A percentile compares a stretch with the other conserved stretches of the same genome.
These are phyloP conservation scores for Alternaria arborescens DNA, from an alignment of 2,329 filamentous ascomycete species.

Conservation along the genomic window DNA sequence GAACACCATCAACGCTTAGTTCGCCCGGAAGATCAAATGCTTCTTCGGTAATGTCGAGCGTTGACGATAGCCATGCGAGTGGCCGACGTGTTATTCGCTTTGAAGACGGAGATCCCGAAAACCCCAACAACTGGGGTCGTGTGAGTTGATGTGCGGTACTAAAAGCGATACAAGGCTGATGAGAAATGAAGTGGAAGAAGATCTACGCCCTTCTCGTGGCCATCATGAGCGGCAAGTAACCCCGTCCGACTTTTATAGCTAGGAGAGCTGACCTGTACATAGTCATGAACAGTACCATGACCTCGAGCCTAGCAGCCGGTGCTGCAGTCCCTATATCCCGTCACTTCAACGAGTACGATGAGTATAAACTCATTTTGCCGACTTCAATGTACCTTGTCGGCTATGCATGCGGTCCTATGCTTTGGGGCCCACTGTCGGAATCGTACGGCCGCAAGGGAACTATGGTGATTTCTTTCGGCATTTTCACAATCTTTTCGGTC, in stretches of 20 bases:
- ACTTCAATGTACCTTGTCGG: slow-evolving; percentile 62
- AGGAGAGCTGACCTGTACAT: slow-evolving; percentile 1
- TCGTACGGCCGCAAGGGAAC: slow-evolving; percentile 56
- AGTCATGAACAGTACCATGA: slow-evolving; percentile 72
- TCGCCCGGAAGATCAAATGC: slow-evolving; percentile 20
- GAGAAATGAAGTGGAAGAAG: slow-evolving; percentile 61
- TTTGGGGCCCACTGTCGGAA: slow-evolving; percentile 57
- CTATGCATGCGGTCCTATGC: slow-evolving; percentile 56
- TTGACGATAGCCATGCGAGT: slow-evolving; percentile 4
- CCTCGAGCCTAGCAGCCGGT: slow-evolving; percentile 69
- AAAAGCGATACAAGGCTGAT: not conserved
- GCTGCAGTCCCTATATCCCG: slow-evolving; percentile 65
- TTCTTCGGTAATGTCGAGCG: slow-evolving; percentile 13
- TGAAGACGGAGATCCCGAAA: slow-evolving; percentile 49
- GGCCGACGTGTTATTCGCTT: slow-evolving; percentile 50
- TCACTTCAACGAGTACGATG: slow-evolving; percentile 64
- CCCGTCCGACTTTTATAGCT: not conserved
- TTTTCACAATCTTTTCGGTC: slow-evolving; percentile 57
- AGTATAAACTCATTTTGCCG: slow-evolving; percentile 56
- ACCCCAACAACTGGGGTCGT: slow-evolving; percentile 55
- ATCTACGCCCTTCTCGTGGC: slow-evolving; percentile 62
- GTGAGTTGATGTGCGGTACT: slow-evolving; percentile 23
- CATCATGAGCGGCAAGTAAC: slow-evolving; percentile 61
- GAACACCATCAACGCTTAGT: slow-evolving; percentile 16
- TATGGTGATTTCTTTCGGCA: slow-evolving; percentile 61